Evolutionary conservation across 2,329 filamentous ascomycete genomes (phyloP).

Genomic region (Ceratocystis diversiconidia): DNA sequence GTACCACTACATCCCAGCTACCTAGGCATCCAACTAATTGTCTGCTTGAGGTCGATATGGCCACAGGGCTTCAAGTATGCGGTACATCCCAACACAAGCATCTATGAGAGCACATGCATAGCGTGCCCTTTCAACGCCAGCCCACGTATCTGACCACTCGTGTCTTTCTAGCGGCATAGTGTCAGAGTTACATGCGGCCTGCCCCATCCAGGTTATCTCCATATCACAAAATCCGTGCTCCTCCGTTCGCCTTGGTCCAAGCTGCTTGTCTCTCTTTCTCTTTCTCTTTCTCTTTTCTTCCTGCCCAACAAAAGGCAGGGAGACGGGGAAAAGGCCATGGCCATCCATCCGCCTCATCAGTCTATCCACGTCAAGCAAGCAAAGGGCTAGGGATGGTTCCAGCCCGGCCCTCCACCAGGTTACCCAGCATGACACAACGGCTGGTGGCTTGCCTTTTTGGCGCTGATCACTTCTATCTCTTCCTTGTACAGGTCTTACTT

Average conservation of each 20-base stretch:
- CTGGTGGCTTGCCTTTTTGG: constrained; percentile 4
- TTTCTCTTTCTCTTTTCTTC: background rate
- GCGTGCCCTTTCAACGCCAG: no score
- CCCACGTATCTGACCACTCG: no score
- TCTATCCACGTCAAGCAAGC: background rate
- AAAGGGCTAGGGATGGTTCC: background rate
- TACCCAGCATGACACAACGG: background rate
- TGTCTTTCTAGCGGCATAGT: no score
- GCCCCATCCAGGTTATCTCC: no score
- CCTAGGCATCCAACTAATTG: no score
- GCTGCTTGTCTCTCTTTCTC: background rate
- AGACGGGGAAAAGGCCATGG: background rate
- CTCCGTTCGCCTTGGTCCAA: background rate
- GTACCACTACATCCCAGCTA: background rate
- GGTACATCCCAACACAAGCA: no score
- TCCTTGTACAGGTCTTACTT: background rate
- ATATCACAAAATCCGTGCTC: no score
- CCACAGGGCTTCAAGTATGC: no score
- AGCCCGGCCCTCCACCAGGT: background rate
- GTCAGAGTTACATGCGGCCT: no score
- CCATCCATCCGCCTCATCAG: background rate
- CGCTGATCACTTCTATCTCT: constrained; percentile 2
- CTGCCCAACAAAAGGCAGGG: no score
- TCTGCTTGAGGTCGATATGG: no score
- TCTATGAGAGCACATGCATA: no score